These are phyloP conservation scores for Cydonia oblonga DNA, from an alignment of 331 rosid species.

Conservation along the genomic window DNA sequence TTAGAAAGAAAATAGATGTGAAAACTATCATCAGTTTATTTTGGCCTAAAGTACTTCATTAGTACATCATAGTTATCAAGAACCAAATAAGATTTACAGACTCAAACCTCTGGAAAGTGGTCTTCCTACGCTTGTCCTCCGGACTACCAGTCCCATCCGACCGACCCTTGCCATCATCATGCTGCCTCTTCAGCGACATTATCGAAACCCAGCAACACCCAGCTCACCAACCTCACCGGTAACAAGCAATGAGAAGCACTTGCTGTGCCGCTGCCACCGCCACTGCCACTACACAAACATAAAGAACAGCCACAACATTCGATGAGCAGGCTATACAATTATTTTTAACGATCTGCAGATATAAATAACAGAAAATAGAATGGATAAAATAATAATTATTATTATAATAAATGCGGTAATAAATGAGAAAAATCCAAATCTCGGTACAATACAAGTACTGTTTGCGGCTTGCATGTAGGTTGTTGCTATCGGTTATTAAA, in stretches of 20 bases:
- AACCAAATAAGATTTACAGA: neutral
- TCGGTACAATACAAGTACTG: neutral
- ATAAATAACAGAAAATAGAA: neutral
- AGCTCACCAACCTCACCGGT: neutral
- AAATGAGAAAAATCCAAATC: slow-evolving; percentile 18
- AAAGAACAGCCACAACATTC: slow-evolving; percentile 11
- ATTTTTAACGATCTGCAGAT: neutral
- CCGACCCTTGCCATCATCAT: slow-evolving; percentile 45
- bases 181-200: slow-evolving; percentile 81
- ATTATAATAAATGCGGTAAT: neutral
- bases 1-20: neutral
- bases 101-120: slow-evolving; percentile 41
- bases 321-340: slow-evolving; percentile 5
- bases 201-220: slow-evolving; percentile 4
- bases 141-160: slow-evolving; percentile 25
- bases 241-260: neutral
- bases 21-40: neutral
- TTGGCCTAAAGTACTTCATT: neutral
- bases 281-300: neutral
- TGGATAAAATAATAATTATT: neutral
- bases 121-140: slow-evolving; percentile 65
- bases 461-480: neutral
- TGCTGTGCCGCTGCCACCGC: neutral
- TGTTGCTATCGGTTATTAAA: slow-evolving; percentile 13
- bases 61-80: neutral